Percentiles rank a stretch among this genome's conserved stretches.
These are phyloP conservation scores for Royoungia palumana DNA, from an alignment of 768 basidiomycete genomes.

Conservation along the genomic window DNA sequence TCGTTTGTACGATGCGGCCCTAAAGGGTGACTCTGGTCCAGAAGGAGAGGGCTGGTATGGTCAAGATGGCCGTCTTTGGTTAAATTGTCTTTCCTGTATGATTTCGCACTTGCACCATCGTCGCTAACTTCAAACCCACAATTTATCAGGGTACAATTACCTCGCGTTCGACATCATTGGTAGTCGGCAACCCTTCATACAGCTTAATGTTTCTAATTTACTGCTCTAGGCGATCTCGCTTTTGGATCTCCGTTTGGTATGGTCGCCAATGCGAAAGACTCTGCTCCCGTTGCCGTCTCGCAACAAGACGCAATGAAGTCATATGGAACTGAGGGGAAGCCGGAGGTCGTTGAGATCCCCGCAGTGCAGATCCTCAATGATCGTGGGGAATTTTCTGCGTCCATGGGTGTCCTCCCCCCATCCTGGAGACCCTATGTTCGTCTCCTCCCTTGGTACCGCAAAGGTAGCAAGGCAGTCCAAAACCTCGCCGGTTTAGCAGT, in stretches of 20 bases:
- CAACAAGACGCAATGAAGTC: slow-evolving; percentile 53
- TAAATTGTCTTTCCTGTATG: slow-evolving; percentile 72
- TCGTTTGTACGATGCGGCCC: slow-evolving; percentile 51
- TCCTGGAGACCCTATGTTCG: slow-evolving; percentile 65
- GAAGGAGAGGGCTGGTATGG: slow-evolving; percentile 69
- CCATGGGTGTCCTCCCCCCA: slow-evolving; percentile 74
- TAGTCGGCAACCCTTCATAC: neutral
- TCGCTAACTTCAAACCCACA: slow-evolving; percentile 4
- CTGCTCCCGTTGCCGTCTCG: slow-evolving; percentile 62
- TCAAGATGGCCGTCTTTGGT: slow-evolving; percentile 60
- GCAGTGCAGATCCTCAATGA: slow-evolving; percentile 85
- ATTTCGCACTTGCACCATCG: neutral
- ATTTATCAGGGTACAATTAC: slow-evolving; percentile 49
- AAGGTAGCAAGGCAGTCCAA: slow-evolving; percentile 63
- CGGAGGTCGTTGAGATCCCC: slow-evolving; percentile 60
- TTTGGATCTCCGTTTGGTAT: slow-evolving; percentile 91
- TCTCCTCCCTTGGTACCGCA: slow-evolving; percentile 72
- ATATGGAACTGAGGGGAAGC: slow-evolving; percentile 45
- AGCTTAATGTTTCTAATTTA: neutral
- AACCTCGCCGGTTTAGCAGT: slow-evolving; percentile 77
- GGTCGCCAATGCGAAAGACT: slow-evolving; percentile 70
- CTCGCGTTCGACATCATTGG: slow-evolving; percentile 79
- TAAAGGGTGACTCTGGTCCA: slow-evolving; percentile 51
- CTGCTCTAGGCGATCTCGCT: slow-evolving; percentile 55
- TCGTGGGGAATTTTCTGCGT: slow-evolving; percentile 82